Percentiles rank a stretch among this genome's conserved stretches.
These are phyloP conservation scores for Puccinia horiana DNA, from an alignment of 1,284 basidiomycete species.

Conservation along the genomic window DNA sequence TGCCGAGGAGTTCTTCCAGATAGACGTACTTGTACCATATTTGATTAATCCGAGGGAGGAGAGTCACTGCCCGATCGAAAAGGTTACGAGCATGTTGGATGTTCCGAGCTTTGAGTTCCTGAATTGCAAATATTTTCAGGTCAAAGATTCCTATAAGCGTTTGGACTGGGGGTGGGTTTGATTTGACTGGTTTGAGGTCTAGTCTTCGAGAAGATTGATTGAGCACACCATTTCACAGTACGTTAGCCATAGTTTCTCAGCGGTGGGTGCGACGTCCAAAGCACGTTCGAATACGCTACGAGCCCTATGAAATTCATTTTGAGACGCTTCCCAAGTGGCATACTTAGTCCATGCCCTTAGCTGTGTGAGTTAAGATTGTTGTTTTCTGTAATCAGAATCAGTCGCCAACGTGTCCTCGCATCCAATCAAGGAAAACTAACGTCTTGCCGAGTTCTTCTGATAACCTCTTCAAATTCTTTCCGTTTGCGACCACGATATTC, in stretches of 20 bases:
- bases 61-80: slow-evolving; percentile 91
- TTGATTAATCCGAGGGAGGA: slow-evolving; percentile 85
- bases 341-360: slow-evolving; percentile 66
- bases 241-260: slow-evolving; percentile 85
- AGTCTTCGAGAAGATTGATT: neutral
- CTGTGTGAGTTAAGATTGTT: slow-evolving; percentile 41
- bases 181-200: too few relatives aligned
- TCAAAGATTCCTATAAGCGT: neutral
- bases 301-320: slow-evolving; percentile 87
- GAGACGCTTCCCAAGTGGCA: slow-evolving; percentile 78
- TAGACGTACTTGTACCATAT: slow-evolving; percentile 80
- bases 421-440: slow-evolving; percentile 62
- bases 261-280: slow-evolving; percentile 87
- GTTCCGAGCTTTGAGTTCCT: slow-evolving; percentile 91
- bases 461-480: slow-evolving; percentile 93
- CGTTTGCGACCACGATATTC: slow-evolving; percentile 93
- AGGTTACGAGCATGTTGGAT: slow-evolving; percentile 95
- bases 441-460: slow-evolving; percentile 82
- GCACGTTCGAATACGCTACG: slow-evolving; percentile 95
- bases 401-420: neutral
- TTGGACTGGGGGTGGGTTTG: neutral
- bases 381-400: neutral
- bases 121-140: neutral
- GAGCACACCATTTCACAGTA: slow-evolving; percentile 81
- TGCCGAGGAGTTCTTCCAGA: slow-evolving; percentile 93